A percentile compares a stretch with the other conserved stretches of the same genome.
Evolutionary conservation across 2,329 filamentous ascomycete species (phyloP).

Genomic region (Tolypocladium amazonense): DNA sequence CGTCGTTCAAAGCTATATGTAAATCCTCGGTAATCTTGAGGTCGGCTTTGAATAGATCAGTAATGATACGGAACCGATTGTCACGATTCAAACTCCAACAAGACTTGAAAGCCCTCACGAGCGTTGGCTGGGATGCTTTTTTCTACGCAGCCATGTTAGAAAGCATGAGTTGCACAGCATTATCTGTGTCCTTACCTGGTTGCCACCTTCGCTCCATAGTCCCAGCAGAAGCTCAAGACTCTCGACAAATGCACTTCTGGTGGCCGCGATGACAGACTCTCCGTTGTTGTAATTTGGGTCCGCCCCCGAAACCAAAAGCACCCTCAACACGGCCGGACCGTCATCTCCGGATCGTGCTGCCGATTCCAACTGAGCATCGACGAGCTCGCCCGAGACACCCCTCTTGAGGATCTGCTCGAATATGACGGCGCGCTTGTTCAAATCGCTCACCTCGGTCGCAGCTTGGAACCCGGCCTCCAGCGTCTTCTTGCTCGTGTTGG

Average conservation of each 20-base stretch:
- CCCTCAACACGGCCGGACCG: constrained; percentile 34
- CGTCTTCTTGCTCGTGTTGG: constrained; percentile 26
- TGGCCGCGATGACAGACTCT: constrained; percentile 44
- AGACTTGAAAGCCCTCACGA: constrained; percentile 41
- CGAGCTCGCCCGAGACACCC: constrained; percentile 38
- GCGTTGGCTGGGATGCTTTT: constrained; percentile 33
- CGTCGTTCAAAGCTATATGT: constrained; percentile 38
- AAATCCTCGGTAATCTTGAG: constrained; percentile 37
- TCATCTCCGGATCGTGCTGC: constrained; percentile 40
- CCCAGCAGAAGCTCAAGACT: constrained; percentile 42
- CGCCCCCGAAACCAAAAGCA: constrained; percentile 42
- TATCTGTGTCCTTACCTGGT: constrained; percentile 22
- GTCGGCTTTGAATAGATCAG: constrained; percentile 41
- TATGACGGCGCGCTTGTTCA: constrained; percentile 35
- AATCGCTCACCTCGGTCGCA: constrained; percentile 39
- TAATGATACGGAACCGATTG: constrained; percentile 34
- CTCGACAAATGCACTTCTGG: constrained; percentile 37
- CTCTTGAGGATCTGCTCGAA: constrained; percentile 39
- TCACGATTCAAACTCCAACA: constrained; percentile 40
- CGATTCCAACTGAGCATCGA: constrained; percentile 42
- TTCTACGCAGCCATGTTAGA: constrained; percentile 19
- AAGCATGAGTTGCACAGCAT: no score
- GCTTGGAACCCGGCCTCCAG: constrained; percentile 43
- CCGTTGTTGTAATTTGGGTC: constrained; percentile 44
- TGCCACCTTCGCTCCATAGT: constrained; percentile 27